Base-by-base conservation (phyloP, 306 rosid species). In the Mimosa bimucronata region DNA sequence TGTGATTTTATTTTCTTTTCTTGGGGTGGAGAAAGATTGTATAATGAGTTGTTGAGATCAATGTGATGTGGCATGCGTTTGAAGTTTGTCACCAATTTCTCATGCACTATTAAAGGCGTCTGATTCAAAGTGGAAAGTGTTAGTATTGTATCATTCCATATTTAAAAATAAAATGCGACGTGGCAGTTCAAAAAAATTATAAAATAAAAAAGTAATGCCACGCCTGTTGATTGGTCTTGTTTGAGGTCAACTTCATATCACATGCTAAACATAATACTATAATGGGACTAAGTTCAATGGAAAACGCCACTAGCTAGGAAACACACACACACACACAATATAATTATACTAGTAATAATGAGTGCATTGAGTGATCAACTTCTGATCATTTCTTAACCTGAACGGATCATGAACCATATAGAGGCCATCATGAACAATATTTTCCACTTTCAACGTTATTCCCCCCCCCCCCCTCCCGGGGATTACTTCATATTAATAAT, bases 21-120 rank as follows among this genome's bases (percentile, higher is more conserved):
- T n/a, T n/a, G n/a, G n/a, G n/a, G n/a, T n/a, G 25, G 52, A 4
- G 1, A 66, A 21, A 45, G 23, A 11, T 50, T 19, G 55, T 15
- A 12, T 6, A 40, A 9, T 41, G 73, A 67, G 30, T 21, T 23
- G 42, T 1, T 12, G 14, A 9, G 29, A 18, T 11, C 30, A 2
- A 9, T 19, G 19, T 3, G 29, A 37, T 2, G 26, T 7, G 50
- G 15, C 45, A 66, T n/a, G 29, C n/a, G 15, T 19, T 9, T 38
- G 29, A 66, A 66, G 3, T 26, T 37, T 19, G 72, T 21, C 72
- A 66, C 72, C 23, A 37, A 37, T 12, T 34, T 0, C 5, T 23
- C 2, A 23, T 21, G 74, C 74, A 41, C 53, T 69, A 69, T 41
- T n/a, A 69, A 69, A 23, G 74, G 74, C 12, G 21, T 68, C 10